Percentiles rank a stretch among this genome's conserved stretches.
phyloP scores from a whole-genome alignment of 768 basidiomycete species.

The Leccinum incarnatum region DNA sequence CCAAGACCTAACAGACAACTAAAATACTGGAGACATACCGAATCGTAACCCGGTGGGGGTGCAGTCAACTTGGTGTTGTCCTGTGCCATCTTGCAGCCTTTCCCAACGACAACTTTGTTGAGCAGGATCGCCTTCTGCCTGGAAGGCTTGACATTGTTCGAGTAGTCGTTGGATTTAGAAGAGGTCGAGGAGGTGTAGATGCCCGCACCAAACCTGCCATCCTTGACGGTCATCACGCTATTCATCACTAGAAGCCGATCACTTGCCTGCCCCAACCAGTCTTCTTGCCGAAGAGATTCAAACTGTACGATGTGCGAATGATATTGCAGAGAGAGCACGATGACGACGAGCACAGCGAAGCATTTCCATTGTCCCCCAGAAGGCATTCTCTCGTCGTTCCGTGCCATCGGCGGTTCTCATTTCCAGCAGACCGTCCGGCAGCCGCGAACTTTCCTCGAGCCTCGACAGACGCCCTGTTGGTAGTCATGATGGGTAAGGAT shows the following conservation, averaged over 20 bases:
- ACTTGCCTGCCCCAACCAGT: conserved; percentile 67
- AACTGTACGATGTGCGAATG: conserved; percentile 60
- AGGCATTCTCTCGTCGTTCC: conserved; percentile 66
- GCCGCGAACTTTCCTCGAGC: conserved; percentile 54
- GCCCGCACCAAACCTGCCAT: conserved; percentile 59
- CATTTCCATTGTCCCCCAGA: conserved; percentile 59
- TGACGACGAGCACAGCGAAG: conserved; percentile 46
- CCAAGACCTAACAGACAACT: background rate
- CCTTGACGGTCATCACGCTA: conserved; percentile 3
- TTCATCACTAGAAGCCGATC: background rate
- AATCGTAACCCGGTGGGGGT: conserved; percentile 64
- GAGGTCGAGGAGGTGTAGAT: conserved; percentile 77
- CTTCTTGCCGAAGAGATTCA: conserved; percentile 64
- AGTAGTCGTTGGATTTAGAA: conserved; percentile 79
- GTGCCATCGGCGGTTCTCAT: conserved; percentile 75
- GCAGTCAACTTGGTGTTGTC: conserved; percentile 54
- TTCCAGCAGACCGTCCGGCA: conserved; percentile 56
- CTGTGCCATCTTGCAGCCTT: conserved; percentile 61
- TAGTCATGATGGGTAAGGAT: conserved; percentile 1
- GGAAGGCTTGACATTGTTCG: conserved; percentile 54
- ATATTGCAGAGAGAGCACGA: conserved; percentile 65
- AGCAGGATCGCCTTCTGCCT: conserved; percentile 62
- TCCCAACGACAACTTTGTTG: conserved; percentile 72
- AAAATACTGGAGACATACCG: conserved; percentile 40
- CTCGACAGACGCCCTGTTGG: conserved; percentile 52